Percentiles rank a stretch among this genome's conserved stretches.
phyloP scores from a whole-genome alignment of 2,329 filamentous ascomycete species.

The Pseudocercospora pini-densiflorae region DNA sequence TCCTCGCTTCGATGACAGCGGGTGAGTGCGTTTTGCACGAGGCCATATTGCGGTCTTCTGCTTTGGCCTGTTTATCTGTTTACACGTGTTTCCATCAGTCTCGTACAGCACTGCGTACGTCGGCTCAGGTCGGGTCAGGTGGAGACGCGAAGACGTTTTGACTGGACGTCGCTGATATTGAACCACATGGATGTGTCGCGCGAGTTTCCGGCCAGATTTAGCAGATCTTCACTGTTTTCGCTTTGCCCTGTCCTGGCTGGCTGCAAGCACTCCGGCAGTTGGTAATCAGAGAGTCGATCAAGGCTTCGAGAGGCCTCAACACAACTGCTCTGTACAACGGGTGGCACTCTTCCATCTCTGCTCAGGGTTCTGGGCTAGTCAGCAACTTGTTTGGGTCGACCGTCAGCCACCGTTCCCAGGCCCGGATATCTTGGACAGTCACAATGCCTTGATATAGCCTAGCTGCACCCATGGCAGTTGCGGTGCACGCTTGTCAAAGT shows the following conservation, averaged over 20 bases:
- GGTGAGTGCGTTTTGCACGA: neutral
- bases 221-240: conserved; percentile 3
- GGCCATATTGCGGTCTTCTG: neutral
- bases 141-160: neutral
- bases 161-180: neutral
- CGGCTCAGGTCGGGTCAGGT: neutral
- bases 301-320: neutral
- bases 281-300: conserved; percentile 5
- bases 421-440: neutral
- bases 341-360: neutral
- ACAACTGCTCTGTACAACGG: neutral
- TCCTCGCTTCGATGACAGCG: neutral
- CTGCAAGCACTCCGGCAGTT: conserved; percentile 12
- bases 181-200: neutral
- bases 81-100: conserved; percentile 5
- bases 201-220: neutral
- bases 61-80: neutral
- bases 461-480: neutral
- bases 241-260: conserved; percentile 12
- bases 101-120: neutral
- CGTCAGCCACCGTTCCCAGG: neutral
- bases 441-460: conserved; percentile 4
- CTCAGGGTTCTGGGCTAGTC: neutral
- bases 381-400: neutral
- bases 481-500: neutral